Base-by-base conservation (phyloP, 345 rosid species). In the Salix udensis region DNA sequence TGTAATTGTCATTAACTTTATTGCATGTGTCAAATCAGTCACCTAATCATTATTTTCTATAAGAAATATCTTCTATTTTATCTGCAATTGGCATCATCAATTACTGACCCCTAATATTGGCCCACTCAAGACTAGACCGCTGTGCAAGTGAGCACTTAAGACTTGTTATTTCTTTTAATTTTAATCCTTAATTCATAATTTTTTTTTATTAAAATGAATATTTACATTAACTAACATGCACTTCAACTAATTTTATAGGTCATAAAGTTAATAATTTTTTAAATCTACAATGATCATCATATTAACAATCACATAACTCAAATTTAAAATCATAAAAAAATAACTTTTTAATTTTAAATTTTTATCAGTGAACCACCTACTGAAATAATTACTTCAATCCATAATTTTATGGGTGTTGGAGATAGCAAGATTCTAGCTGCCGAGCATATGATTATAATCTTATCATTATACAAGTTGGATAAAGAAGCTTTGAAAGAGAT, bases 171-270 rank as follows among this genome's bases (percentile, higher is more conserved):
- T 53, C 24, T 53, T 52, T 19, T 53, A 2, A 53, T 19, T 19
- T 53, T 23, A 7, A 53, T 2, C 60, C 60, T 21, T 23, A 53
- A 19, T 6, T 23, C 9, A 53, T 52, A 52, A 0, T 24, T n/a
- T 44, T 3, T 55, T 31, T 4, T 31, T 31, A 31, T 31, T 4
- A 31, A 31, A 31, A 31, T 31, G 0, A 31, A 31, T 31, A 31
- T 31, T 31, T 0, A 31, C 0, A 4, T 3, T 4, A 4, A 0
- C 5, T 31, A 0, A 0, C 34, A 0, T 4, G 1, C 0, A 34
- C 0, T 34, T 34, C 0, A 34, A 34, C 5, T 34, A 34, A 4
- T 34, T 0, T 34, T 0, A 4, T 5, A 34, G 0, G 4, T 34
- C 5, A 4, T 34, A 5, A 34, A 34, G 0, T 34, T 34, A 34